Conservation (phyloP, 768 basidiomycete genomes). For the Pulveroboletus sp. region DNA sequence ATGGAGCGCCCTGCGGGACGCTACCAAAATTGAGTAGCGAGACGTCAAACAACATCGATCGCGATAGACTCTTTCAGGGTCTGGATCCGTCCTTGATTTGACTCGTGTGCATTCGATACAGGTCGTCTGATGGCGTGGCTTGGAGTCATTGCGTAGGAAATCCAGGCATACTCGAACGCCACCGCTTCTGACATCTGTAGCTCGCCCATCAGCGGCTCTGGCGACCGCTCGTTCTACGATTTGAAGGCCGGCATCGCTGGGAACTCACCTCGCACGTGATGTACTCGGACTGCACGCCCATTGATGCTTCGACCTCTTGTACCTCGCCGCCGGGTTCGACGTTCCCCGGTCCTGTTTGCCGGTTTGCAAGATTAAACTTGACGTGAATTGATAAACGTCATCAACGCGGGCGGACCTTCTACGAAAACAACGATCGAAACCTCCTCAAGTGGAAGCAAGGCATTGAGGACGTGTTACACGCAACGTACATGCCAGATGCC, state of each 20-base stretch:
- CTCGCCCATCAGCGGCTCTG: not conserved
- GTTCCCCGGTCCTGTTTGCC: not conserved
- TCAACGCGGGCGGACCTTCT: constrained; percentile 13
- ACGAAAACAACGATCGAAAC: not conserved
- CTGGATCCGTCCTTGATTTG: not conserved
- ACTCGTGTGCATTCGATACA: not conserved
- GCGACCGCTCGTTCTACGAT: not conserved
- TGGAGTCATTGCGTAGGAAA: not conserved
- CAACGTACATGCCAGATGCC: not conserved
- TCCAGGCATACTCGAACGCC: not conserved
- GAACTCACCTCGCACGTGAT: not conserved
- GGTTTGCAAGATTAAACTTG: constrained; percentile 14
- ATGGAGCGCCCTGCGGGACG: constrained; percentile 10
- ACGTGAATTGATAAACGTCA: not conserved
- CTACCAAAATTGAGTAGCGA: constrained; percentile 2
- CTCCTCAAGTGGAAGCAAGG: not conserved
- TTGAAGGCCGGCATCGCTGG: not conserved
- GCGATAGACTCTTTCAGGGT: constrained; percentile 18
- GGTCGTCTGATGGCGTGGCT: not conserved
- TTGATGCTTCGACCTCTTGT: not conserved
- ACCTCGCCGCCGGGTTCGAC: not conserved
- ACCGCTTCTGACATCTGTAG: not conserved
- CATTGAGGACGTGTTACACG: not conserved
- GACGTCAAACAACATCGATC: not conserved
- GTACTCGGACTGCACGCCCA: not conserved